These are phyloP conservation scores for Hypoxylon intermedium DNA, from an alignment of 495 filamentous ascomycete species.

Conservation along the genomic window DNA sequence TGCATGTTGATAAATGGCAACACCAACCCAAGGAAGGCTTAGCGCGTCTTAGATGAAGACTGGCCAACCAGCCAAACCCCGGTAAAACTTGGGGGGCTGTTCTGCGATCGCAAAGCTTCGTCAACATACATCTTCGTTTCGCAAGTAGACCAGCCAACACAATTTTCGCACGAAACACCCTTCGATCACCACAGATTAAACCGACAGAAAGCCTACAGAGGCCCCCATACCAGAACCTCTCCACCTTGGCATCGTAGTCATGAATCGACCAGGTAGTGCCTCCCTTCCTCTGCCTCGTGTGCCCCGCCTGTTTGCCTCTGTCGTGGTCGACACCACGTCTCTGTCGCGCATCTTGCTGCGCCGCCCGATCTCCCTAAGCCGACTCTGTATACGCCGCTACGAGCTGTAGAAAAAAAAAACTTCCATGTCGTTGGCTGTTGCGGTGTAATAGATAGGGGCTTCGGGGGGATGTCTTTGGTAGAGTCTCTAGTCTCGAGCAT, in stretches of 20 bases:
- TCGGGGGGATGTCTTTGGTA: background rate
- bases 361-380: slow-evolving; percentile 8
- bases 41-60: no score
- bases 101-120: slow-evolving; percentile 37
- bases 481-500: background rate
- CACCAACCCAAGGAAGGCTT: no score
- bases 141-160: slow-evolving; percentile 19
- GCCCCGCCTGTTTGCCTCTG: slow-evolving; percentile 44
- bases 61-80: no score
- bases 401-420: slow-evolving; percentile 1
- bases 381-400: slow-evolving; percentile 1
- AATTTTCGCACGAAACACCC: background rate
- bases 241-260: slow-evolving; percentile 43
- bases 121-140: slow-evolving; percentile 27
- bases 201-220: slow-evolving; percentile 9
- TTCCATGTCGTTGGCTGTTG: slow-evolving; percentile 2
- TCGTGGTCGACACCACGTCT: slow-evolving; percentile 35
- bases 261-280: slow-evolving; percentile 66
- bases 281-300: slow-evolving; percentile 41
- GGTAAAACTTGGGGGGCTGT: no score
- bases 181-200: slow-evolving; percentile 18
- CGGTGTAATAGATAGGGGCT: background rate
- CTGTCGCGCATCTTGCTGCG: slow-evolving; percentile 11
- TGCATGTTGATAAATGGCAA: no score
- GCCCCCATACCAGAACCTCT: slow-evolving; percentile 15